Base-by-base conservation (phyloP, 2,329 filamentous ascomycete species). In the Penicillium sp. region DNA sequence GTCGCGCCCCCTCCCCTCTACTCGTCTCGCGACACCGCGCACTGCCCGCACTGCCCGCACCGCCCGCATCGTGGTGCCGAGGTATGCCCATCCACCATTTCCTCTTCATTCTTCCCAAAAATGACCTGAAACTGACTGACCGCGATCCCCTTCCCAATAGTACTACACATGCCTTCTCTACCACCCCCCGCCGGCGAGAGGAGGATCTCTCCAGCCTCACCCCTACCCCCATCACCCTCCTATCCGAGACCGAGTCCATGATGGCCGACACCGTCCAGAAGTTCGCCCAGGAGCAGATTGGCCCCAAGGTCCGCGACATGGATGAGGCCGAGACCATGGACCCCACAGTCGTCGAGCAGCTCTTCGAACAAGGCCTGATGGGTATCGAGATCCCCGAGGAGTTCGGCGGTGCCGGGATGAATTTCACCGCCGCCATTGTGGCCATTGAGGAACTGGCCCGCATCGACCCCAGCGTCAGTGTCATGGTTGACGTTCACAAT, bases 331-430 rank as follows among this genome's bases (percentile, higher is more conserved):
- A 99, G 81, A 77, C 83, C 54, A 97, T 99, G 94, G 94, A 97
- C 73, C 87, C 91, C 0, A 73, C 83, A 1, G 77, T 99, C 7
- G 89, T 99, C 5, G 92, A 96, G 79, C 90, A 94, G 77, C 84
- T 96, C 48, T 99, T 99, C 68, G 94, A 99, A 80, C 92, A 97
- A 73, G 94, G 94, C 0, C 81, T 99, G 46, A 99, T 99, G 94
- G 89, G 92, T 58, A 84, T 99, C 61, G 94, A 99, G 79, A 96
- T 99, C 54, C 93, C 94, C 14, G 94, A 99, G 76, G 92, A 97
- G 75, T 99, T 88, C 71, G 94, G 94, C 56, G 94, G 94, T 57
- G 91, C 93, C 0, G 94, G 92, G 65, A 97, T 99, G 94, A 97
- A 97, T 83, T 99, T 99, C 78, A 97, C 94, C 1, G 81, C 92